Evolutionary conservation across 192 early-diverging fungal genomes (phyloP).

Genomic region (Coemansia sp.): DNA sequence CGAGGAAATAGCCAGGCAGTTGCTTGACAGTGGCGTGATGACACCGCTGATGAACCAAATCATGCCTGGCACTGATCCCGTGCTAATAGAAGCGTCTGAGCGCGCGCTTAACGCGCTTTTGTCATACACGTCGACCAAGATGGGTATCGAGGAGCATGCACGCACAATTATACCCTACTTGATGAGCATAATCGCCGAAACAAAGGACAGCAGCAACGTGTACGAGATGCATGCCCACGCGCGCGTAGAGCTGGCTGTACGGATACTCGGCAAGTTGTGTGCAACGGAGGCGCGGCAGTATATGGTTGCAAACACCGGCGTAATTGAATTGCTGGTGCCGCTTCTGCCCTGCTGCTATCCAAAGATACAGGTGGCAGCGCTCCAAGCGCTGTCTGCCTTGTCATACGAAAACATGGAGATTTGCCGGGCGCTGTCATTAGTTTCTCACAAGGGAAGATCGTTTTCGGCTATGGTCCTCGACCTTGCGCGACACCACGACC

Average conservation of each 20-base stretch:
- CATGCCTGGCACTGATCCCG: constrained; percentile 20
- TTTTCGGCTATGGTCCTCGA: constrained; percentile 24
- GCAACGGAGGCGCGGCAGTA: constrained; percentile 47
- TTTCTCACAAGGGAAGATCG: constrained; percentile 10
- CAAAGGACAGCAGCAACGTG: constrained; percentile 10
- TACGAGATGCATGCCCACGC: constrained; percentile 36
- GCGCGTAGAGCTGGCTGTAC: constrained; percentile 44
- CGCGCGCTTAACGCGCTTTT: constrained; percentile 52
- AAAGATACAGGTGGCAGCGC: constrained; percentile 37
- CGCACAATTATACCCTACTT: constrained; percentile 27
- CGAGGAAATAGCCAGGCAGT: constrained; percentile 27
- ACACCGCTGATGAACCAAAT: constrained; percentile 38
- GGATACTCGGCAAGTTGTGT: constrained; percentile 45
- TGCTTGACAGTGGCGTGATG: constrained; percentile 36
- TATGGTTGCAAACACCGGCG: constrained; percentile 43
- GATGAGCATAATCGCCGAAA: constrained; percentile 35
- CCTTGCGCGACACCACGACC: constrained; percentile 32
- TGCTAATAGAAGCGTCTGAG: constrained; percentile 41
- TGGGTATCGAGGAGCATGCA: constrained; percentile 27
- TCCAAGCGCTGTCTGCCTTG: constrained; percentile 40
- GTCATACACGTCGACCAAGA: constrained; percentile 23
- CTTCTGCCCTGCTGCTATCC: constrained; percentile 28
- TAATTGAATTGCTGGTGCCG: constrained; percentile 32
- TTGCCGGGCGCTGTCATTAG: constrained; percentile 23
- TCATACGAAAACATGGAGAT: constrained; percentile 52